These are phyloP conservation scores for Fusarium solani-melongenae DNA, from an alignment of 2,329 filamentous ascomycete species.

Conservation along the genomic window DNA sequence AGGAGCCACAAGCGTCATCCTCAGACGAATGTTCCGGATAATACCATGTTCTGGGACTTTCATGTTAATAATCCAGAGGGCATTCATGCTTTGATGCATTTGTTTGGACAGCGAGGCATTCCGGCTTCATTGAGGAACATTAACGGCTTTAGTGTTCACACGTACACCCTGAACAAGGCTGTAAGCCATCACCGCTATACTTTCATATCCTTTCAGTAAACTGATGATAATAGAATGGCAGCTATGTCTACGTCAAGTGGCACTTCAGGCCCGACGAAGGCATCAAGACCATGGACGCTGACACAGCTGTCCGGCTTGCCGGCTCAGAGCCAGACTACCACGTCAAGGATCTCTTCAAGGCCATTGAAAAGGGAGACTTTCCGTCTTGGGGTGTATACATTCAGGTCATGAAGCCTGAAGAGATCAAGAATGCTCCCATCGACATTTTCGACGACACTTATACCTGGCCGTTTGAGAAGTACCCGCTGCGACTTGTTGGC, in stretches of 20 bases:
- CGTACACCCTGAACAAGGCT: conserved; percentile 56
- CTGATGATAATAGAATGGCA: conserved; percentile 50
- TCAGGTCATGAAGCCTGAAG: conserved; percentile 70
- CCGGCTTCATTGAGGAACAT: conserved; percentile 59
- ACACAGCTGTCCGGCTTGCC: conserved; percentile 49
- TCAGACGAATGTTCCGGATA: conserved; percentile 53
- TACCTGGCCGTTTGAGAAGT: conserved; percentile 73
- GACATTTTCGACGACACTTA: conserved; percentile 78
- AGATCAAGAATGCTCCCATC: conserved; percentile 70
- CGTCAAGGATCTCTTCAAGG: conserved; percentile 46
- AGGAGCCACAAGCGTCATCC: conserved; percentile 58
- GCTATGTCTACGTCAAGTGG: conserved; percentile 60
- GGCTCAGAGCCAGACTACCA: conserved; percentile 65
- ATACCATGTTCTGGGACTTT: conserved; percentile 53
- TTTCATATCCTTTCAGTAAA: rapidly evolving
- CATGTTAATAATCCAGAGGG: conserved; percentile 51
- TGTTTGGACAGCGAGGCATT: conserved; percentile 62
- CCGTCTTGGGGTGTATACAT: conserved; percentile 73
- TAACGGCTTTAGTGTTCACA: conserved; percentile 61
- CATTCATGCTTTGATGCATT: conserved; percentile 61
- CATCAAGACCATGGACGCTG: conserved; percentile 54
- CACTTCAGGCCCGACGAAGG: conserved; percentile 62
- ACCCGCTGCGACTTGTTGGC: conserved; percentile 70
- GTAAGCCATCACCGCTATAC: neutral
- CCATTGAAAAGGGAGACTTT: conserved; percentile 69